Percentiles rank a stretch among this genome's conserved stretches.
These are phyloP conservation scores for Madurella mycetomatis DNA, from an alignment of 2,329 filamentous ascomycete genomes.

Conservation along the genomic window DNA sequence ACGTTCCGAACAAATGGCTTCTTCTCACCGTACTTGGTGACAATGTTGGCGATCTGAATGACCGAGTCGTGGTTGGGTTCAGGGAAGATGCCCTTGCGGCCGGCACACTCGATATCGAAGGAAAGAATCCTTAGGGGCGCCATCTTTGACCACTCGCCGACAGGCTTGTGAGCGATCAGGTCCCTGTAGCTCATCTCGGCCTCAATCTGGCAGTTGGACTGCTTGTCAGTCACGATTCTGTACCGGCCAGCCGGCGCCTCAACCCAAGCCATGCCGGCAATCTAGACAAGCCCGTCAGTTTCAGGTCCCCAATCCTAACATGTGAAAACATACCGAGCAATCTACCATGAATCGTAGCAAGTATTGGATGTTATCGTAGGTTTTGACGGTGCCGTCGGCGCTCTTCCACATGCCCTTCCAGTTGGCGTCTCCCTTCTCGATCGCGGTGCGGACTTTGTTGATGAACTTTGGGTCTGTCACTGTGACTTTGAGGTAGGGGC, in stretches of 20 bases:
- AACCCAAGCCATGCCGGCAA: conserved; percentile 97
- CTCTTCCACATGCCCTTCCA: conserved; percentile 82
- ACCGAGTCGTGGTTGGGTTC: conserved; percentile 89
- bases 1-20: conserved; percentile 97
- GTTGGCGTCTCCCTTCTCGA: conserved; percentile 75
- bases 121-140: conserved; percentile 88
- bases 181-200: conserved; percentile 78
- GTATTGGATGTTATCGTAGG: conserved; percentile 95
- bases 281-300: conserved; percentile 40
- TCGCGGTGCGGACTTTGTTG: conserved; percentile 65
- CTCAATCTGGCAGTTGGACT: conserved; percentile 96
- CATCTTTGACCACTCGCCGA: conserved; percentile 97
- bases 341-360: conserved; percentile 97
- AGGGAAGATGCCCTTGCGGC: conserved; percentile 94
- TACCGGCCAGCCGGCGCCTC: conserved; percentile 56
- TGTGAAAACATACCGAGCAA: conserved; percentile 58
- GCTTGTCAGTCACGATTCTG: conserved; percentile 39
- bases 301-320: neutral
- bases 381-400: conserved; percentile 67
- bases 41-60: conserved; percentile 96
- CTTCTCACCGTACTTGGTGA: conserved; percentile 88
- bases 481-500: conserved; percentile 88
- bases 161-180: conserved; percentile 78
- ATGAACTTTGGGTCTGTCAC: conserved; percentile 87
- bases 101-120: conserved; percentile 98